Evolutionary conservation across 1,284 basidiomycete species (phyloP).

Genomic region (Heterobasidion irregulare): DNA sequence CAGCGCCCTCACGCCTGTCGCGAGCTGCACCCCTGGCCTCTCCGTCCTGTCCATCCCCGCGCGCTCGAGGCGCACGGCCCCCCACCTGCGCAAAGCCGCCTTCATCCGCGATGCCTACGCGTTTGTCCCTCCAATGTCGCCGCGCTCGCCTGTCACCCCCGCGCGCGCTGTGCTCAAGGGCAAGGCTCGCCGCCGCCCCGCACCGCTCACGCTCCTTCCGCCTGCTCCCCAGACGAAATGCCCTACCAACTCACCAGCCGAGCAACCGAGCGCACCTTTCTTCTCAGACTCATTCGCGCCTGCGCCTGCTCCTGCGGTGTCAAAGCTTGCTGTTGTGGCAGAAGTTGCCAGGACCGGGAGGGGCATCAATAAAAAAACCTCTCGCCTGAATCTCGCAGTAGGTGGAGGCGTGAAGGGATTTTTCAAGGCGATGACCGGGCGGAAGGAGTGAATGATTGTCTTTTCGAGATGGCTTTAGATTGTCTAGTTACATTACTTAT

Average conservation of each 20-base stretch:
- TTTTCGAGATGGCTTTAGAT: not conserved
- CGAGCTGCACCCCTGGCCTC: not conserved
- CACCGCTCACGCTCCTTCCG: constrained; percentile 32
- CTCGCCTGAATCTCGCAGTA: constrained; percentile 1
- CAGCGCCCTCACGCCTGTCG: not conserved
- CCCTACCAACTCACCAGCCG: not conserved
- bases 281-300: constrained; percentile 4
- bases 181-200: constrained; percentile 31
- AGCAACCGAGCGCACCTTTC: not conserved
- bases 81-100: constrained; percentile 30
- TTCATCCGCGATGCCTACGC: constrained; percentile 28
- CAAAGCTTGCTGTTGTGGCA: not conserved
- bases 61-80: constrained; percentile 27
- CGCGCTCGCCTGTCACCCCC: constrained; percentile 12
- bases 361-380: constrained; percentile 2
- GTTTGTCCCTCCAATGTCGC: constrained; percentile 14
- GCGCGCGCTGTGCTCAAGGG: constrained; percentile 14
- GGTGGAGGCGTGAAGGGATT: not conserved
- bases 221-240: constrained; percentile 6
- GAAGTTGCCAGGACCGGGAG: not conserved
- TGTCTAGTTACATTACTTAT: too few relatives aligned
- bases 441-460: not conserved
- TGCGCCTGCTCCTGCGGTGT: not conserved
- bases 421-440: not conserved
- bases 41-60: constrained; percentile 4